These are phyloP conservation scores for Hibiscus mutabilis DNA, from an alignment of 345 rosid genomes.

Conservation along the genomic window DNA sequence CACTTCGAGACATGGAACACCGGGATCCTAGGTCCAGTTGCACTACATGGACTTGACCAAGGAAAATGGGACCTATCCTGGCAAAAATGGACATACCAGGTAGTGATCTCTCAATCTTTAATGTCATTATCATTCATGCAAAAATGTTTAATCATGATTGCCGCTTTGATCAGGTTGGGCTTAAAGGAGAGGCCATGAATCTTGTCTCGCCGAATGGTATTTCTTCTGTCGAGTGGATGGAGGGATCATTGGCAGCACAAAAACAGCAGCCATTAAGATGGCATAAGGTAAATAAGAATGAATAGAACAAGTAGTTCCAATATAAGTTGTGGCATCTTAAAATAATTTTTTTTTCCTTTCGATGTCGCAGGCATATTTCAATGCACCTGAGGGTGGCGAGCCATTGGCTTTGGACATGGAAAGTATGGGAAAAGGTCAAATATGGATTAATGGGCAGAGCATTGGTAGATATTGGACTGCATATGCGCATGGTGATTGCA, in stretches of 20 bases:
- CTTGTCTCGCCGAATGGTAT: neutral
- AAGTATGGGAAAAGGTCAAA: neutral
- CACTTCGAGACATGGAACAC: slow-evolving; percentile 94
- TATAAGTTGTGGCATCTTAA: neutral
- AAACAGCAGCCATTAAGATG: slow-evolving; percentile 48
- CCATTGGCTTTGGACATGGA: neutral
- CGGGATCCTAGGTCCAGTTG: slow-evolving; percentile 94
- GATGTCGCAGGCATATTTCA: neutral
- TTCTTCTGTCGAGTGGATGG: neutral
- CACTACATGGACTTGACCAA: slow-evolving; percentile 77
- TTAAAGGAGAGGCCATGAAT: neutral
- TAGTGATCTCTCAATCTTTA: neutral
- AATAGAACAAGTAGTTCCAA: neutral
- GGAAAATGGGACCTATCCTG: slow-evolving; percentile 89
- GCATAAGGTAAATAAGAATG: neutral
- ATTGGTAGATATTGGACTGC: neutral
- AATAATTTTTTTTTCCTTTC: neutral
- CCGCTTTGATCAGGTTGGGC: neutral
- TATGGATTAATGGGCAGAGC: neutral
- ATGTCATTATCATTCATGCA: neutral
- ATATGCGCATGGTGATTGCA: neutral
- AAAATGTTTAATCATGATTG: neutral
- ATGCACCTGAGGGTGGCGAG: neutral
- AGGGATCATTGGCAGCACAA: neutral
- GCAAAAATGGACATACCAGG: slow-evolving; percentile 88